Evolutionary conservation across 148 eudicot genomes (phyloP).

Genomic region (Cornus florida): DNA sequence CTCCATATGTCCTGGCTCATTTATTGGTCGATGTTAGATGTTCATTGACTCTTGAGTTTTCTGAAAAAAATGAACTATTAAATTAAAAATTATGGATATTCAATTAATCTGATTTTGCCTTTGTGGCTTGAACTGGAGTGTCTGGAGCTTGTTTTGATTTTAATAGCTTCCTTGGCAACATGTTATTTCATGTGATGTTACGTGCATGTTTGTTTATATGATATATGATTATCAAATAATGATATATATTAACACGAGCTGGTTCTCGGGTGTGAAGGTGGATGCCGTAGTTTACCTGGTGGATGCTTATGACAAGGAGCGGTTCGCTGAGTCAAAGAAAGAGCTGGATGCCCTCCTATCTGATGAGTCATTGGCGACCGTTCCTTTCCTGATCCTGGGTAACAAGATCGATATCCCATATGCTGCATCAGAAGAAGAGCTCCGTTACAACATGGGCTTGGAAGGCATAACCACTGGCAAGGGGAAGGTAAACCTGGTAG

Average conservation of each 20-base stretch:
- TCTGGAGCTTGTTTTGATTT: no score
- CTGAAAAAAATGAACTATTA: no score
- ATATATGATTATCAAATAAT: no score
- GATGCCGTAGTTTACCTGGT: conserved; percentile 49
- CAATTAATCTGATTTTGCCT: background rate
- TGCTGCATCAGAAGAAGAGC: conserved; percentile 46
- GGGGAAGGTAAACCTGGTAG: conserved; percentile 36
- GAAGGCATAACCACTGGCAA: conserved; percentile 42
- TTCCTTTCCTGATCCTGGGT: conserved; percentile 42
- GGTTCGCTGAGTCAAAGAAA: conserved; percentile 49
- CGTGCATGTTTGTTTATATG: background rate
- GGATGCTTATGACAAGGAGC: conserved; percentile 43
- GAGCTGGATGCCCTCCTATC: conserved; percentile 45
- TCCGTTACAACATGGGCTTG: conserved; percentile 37
- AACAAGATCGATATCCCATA: conserved; percentile 42
- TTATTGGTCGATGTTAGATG: no score
- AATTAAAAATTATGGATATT: background rate
- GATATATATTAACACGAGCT: background rate
- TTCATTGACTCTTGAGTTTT: no score
- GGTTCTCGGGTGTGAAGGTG: conserved; percentile 26
- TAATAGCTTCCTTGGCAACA: background rate
- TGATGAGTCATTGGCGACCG: conserved; percentile 41
- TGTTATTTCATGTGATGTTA: background rate
- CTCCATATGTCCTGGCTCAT: no score
- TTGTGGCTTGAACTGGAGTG: background rate